Conservation (phyloP, 2,329 filamentous ascomycete species). For the Teratosphaeriaceae sp. region DNA sequence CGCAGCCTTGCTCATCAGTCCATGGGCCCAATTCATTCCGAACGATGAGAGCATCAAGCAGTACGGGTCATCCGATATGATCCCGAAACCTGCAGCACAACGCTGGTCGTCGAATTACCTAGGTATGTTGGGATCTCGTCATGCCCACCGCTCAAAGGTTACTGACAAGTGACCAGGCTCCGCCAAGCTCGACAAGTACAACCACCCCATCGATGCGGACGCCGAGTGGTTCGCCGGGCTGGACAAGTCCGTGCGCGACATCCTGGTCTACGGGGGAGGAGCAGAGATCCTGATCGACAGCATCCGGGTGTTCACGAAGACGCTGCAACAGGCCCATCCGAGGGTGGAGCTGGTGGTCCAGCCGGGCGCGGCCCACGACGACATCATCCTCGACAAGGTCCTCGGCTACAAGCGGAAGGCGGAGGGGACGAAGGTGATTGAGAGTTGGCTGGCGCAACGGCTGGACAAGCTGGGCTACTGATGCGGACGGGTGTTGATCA, state of each 20-base stretch:
- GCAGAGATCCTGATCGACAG: conserved; percentile 52
- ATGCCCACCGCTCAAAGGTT: no score
- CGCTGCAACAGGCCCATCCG: conserved; percentile 38
- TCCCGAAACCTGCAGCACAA: conserved; percentile 34
- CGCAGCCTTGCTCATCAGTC: conserved; percentile 49
- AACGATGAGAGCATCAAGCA: conserved; percentile 35
- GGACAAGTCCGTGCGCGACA: conserved; percentile 36
- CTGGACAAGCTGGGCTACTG: conserved; percentile 18
- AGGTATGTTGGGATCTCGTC: no score
- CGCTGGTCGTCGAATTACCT: conserved; percentile 47
- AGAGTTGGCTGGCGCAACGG: conserved; percentile 29
- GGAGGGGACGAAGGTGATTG: conserved; percentile 29
- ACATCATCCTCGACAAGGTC: conserved; percentile 35
- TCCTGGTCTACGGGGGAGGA: conserved; percentile 49
- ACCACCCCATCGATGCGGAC: conserved; percentile 44
- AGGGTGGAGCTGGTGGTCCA: conserved; percentile 30
- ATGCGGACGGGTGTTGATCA: no score
- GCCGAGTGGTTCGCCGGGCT: conserved; percentile 49
- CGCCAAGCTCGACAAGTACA: conserved; percentile 43
- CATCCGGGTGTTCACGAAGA: conserved; percentile 45
- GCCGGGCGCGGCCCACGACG: conserved; percentile 34
- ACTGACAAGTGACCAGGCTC: conserved; percentile 8
- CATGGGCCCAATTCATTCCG: conserved; percentile 51
- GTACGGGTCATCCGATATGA: conserved; percentile 47
- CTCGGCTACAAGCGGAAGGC: conserved; percentile 34